Base-by-base conservation (phyloP, 352 stramenopile species). In the Discostella stelligera region DNA sequence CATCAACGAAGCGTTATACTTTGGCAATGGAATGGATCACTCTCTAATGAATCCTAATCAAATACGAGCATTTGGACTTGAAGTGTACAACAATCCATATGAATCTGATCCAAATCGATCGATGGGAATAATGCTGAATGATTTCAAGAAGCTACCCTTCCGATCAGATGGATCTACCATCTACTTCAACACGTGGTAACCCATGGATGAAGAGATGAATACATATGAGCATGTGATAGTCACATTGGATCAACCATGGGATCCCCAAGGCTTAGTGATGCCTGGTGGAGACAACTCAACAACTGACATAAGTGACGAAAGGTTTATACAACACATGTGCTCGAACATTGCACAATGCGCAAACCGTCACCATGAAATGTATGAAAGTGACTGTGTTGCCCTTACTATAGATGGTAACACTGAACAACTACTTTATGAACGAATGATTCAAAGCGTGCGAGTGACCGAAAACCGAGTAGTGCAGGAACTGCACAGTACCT, bases 41-140 rank as follows among this genome's bases (percentile, higher is more conserved):
- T 32, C 27, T 32, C 27, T 32, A 32, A 5, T 32, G 27, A 32
- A 32, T 32, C 71, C 63, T 13, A 79, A 79, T 32, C 71, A 79
- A 44, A 49, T 79, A 41, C 6, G 63, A 59, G 13, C 13, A 11
- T 70, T 49, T 56, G 63, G 63, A 6, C 18, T 69, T 32, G 7
- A 18, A 21, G 63, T 79, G 6, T 62, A 50, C 16, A 52, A 79
- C 55, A 62, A 79, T 53, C 64, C 71, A 5, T 77, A 49, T 27
- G 13, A 66, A 20, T 20, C 13, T 20, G 44, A 52, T 37, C 32
- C n/a, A 13, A n/a, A 27, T 54, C 10, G 37, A 54, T 20, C 10
- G 0, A 49, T 66, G 8, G 59, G 59, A 13, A 54, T 66, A n/a
- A 18, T 37, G 4, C 59, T 49, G 16, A 44, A 53, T 11, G 30